Evolutionary conservation across 2,329 filamentous ascomycete genomes (phyloP).

Genomic region (Epichloe brachyelytri): DNA sequence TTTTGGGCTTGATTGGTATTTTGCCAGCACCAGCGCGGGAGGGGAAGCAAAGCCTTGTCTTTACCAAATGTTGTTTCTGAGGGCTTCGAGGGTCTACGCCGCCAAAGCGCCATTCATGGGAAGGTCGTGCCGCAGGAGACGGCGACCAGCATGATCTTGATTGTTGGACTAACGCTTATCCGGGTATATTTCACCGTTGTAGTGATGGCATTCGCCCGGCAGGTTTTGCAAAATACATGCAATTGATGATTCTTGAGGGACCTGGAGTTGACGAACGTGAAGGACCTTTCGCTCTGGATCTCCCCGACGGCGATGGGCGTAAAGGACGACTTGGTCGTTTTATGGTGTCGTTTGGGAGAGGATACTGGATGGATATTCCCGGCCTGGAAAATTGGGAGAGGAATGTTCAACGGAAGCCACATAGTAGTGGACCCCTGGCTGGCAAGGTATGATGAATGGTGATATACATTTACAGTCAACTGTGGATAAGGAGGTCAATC

Average conservation of each 20-base stretch:
- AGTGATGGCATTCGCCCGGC: constrained; percentile 70
- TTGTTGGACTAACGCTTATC: constrained; percentile 59
- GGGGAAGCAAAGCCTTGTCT: constrained; percentile 11
- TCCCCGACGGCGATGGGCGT: constrained; percentile 68
- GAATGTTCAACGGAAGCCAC: constrained; percentile 45
- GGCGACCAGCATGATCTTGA: constrained; percentile 65
- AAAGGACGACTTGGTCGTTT: constrained; percentile 63
- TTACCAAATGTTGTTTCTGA: constrained; percentile 17
- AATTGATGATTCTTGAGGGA: constrained; percentile 34
- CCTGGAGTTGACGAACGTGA: constrained; percentile 34
- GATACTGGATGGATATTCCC: constrained; percentile 69
- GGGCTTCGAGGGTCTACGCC: constrained; percentile 21
- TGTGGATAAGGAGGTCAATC: constrained; percentile 5
- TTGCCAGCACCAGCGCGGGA: constrained; percentile 43
- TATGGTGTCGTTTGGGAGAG: constrained; percentile 61
- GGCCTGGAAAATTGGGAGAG: constrained; percentile 58
- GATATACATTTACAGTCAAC: neutral
- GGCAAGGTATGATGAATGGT: constrained; percentile 17
- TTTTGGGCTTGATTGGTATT: constrained; percentile 79
- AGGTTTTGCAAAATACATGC: constrained; percentile 55
- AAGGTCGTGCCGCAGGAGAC: constrained; percentile 39
- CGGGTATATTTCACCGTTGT: constrained; percentile 75
- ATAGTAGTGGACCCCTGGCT: constrained; percentile 17
- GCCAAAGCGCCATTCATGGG: constrained; percentile 21
- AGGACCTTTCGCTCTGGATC: constrained; percentile 55